Evolutionary conservation across 1,284 basidiomycete genomes (phyloP).

Genomic region (Tilletia caries): DNA sequence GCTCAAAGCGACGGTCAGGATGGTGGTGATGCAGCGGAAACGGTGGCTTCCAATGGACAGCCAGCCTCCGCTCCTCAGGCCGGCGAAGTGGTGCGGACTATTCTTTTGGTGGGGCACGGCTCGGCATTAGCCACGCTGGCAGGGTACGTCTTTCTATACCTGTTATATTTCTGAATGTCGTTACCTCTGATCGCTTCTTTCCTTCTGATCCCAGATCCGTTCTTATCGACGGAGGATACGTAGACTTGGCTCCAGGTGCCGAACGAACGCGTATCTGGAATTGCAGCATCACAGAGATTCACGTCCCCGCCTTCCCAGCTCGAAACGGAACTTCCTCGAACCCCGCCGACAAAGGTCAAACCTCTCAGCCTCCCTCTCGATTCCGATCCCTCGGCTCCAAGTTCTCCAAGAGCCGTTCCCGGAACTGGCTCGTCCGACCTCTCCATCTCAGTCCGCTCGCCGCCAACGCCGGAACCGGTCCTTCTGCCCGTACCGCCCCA

Average conservation of each 20-base stretch:
- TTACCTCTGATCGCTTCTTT: neutral
- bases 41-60: no score
- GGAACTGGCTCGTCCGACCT: conserved; percentile 13
- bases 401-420: neutral
- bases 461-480: neutral
- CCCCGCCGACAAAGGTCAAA: neutral
- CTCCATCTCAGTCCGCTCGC: conserved; percentile 14
- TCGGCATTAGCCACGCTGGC: conserved; percentile 43
- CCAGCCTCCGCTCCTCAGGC: neutral
- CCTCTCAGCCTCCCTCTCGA: neutral
- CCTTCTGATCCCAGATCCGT: conserved; percentile 25
- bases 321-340: neutral
- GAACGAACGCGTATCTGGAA: conserved; percentile 44
- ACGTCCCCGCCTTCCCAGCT: conserved; percentile 23
- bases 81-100: conserved; percentile 23
- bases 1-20: neutral
- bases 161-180: neutral
- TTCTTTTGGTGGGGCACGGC: conserved; percentile 47
- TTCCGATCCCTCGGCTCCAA: neutral
- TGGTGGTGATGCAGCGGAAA: neutral
- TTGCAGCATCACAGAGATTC: conserved; percentile 47
- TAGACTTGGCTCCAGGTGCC: conserved; percentile 19
- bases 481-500: neutral
- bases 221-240: conserved; percentile 31
- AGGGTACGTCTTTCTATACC: conserved; percentile 11